phyloP scores from a whole-genome alignment of 306 rosid species.

The Dalbergia cochinchinensis region DNA sequence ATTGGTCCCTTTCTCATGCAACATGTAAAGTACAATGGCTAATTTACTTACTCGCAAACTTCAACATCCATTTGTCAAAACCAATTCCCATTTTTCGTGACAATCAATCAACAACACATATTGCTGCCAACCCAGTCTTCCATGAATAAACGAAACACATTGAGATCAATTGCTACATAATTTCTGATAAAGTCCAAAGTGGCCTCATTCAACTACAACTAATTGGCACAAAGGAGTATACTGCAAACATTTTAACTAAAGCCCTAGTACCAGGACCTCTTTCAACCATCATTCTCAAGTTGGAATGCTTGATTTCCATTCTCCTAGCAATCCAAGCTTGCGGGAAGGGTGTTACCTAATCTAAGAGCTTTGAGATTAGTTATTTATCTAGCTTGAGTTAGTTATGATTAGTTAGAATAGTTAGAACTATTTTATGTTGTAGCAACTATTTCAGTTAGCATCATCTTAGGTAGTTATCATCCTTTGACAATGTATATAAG shows the following conservation, averaged over 20 bases:
- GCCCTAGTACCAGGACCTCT: too few relatives aligned
- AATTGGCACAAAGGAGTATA: neutral
- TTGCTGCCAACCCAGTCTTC: neutral
- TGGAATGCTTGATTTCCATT: neutral
- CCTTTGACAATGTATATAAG: too few relatives aligned
- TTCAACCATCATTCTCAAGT: neutral
- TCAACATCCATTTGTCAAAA: neutral
- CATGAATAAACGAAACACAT: neutral
- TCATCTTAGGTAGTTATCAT: too few relatives aligned
- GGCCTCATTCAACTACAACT: neutral
- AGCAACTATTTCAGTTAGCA: too few relatives aligned
- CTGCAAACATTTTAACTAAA: neutral
- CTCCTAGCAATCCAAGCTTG: neutral
- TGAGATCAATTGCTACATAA: neutral
- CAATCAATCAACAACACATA: neutral
- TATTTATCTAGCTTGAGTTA: too few relatives aligned
- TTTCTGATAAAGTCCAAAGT: neutral
- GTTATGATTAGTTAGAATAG: too few relatives aligned
- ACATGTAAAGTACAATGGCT: neutral
- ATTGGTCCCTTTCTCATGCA: too few relatives aligned
- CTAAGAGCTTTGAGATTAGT: too few relatives aligned
- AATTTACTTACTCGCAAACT: accelerated
- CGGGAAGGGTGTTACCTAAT: neutral
- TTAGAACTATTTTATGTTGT: too few relatives aligned
- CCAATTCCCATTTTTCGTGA: neutral